Percentiles rank a stretch among this genome's conserved stretches.
These are phyloP conservation scores for Zygosaccharomyces rouxii DNA, from an alignment of 805 yeast genomes.

Conservation along the genomic window DNA sequence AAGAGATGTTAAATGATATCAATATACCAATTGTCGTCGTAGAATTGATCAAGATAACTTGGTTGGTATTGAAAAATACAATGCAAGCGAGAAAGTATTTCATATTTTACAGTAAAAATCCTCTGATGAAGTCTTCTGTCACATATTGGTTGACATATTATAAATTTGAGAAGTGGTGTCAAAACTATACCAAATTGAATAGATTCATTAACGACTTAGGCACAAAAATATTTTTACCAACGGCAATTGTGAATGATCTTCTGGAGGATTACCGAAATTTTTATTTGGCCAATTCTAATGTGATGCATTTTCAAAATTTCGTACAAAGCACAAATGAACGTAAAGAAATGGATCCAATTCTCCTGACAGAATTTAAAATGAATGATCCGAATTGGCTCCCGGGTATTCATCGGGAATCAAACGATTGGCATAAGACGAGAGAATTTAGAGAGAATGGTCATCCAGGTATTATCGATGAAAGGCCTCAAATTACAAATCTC, in stretches of 20 bases:
- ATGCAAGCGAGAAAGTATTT: constrained; percentile 34
- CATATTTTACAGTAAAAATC: constrained; percentile 25
- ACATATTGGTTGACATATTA: constrained; percentile 57
- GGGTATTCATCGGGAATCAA: constrained; percentile 7
- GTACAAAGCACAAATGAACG: constrained; percentile 1
- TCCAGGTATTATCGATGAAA: constrained; percentile 37
- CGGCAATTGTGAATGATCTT: constrained; percentile 42
- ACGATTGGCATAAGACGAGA: constrained; percentile 26
- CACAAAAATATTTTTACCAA: constrained; percentile 45
- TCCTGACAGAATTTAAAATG: constrained; percentile 28
- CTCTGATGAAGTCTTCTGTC: constrained; percentile 37
- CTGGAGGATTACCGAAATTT: constrained; percentile 34
- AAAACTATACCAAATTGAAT: constrained; percentile 43
- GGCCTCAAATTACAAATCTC: constrained; percentile 43
- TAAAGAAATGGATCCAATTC: constrained; percentile 25
- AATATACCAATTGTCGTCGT: constrained; percentile 39
- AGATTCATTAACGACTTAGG: constrained; percentile 45
- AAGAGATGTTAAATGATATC: constrained; percentile 38
- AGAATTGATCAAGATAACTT: constrained; percentile 33
- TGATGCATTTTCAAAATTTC: constrained; percentile 22
- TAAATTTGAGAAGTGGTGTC: constrained; percentile 46
- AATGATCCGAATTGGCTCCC: constrained; percentile 31
- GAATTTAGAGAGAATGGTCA: constrained; percentile 36
- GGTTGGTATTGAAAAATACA: constrained; percentile 31
- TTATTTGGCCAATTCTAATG: constrained; percentile 36